A percentile compares a stretch with the other conserved stretches of the same genome.
Conservation (phyloP, 2,329 filamentous ascomycete species). For the Aspergillus sp. region DNA sequence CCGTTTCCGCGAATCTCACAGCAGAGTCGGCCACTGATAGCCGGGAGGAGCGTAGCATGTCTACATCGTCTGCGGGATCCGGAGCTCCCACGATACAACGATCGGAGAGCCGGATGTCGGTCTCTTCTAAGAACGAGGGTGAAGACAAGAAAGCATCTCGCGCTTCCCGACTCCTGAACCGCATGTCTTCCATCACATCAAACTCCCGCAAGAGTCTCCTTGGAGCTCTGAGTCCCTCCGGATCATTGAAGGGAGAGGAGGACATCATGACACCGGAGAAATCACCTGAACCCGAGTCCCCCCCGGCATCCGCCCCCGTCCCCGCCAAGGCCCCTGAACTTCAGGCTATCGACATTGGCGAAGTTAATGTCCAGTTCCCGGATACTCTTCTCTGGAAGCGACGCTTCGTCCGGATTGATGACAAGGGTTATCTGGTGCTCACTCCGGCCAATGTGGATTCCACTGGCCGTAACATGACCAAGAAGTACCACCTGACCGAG, state of each 20-base stretch:
- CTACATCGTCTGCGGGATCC: constrained; percentile 36
- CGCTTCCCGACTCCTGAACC: constrained; percentile 58
- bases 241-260: constrained; percentile 32
- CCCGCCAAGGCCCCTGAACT: constrained; percentile 13
- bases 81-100: constrained; percentile 33
- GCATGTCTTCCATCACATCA: constrained; percentile 56
- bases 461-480: constrained; percentile 55
- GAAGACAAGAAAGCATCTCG: constrained; percentile 51
- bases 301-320: constrained; percentile 10
- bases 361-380: constrained; percentile 95
- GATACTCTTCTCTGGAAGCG: constrained; percentile 96
- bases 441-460: constrained; percentile 60
- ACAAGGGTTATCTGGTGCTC: constrained; percentile 74
- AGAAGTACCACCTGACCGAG: constrained; percentile 79
- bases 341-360: constrained; percentile 65
- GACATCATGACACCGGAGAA: constrained; percentile 7
- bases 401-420: constrained; percentile 77
- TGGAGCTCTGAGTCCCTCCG: constrained; percentile 28
- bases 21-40: constrained; percentile 14
- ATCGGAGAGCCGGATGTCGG: constrained; percentile 35
- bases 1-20: constrained; percentile 11
- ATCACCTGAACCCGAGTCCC: constrained; percentile 1
- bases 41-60: constrained; percentile 30
- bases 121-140: constrained; percentile 33
- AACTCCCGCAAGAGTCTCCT: constrained; percentile 46